phyloP scores from a whole-genome alignment of 768 basidiomycete species.

The Boletus rubescentipes region DNA sequence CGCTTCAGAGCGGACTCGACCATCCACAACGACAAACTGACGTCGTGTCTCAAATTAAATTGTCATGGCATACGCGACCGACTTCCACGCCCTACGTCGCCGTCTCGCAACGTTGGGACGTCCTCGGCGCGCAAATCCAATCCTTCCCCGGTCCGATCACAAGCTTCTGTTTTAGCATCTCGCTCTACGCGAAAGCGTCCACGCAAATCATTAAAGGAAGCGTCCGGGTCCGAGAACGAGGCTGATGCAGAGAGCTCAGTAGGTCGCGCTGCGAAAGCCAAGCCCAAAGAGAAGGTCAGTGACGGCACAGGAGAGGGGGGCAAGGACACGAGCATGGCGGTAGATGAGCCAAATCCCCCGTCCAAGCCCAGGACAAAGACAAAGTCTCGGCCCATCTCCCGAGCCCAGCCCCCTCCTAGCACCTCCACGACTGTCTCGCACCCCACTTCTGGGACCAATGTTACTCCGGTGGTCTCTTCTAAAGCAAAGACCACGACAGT shows the following conservation, averaged over 20 bases:
- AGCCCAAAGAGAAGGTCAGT: constrained; percentile 2
- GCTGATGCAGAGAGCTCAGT: constrained; percentile 8
- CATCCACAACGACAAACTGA: constrained; percentile 60
- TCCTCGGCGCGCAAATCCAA: constrained; percentile 25
- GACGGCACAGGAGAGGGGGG: background rate
- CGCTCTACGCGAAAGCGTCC: constrained; percentile 25
- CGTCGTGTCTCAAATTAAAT: constrained; percentile 53
- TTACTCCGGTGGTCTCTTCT: background rate
- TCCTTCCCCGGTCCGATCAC: constrained; percentile 25
- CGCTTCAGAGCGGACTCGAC: constrained; percentile 79
- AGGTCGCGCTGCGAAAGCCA: constrained; percentile 8
- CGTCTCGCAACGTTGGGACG: background rate
- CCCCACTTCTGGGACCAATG: background rate
- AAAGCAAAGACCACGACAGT: constrained; percentile 1
- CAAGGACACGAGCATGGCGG: constrained; percentile 5
- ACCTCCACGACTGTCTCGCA: background rate
- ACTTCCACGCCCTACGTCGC: constrained; percentile 12
- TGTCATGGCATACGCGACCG: constrained; percentile 46
- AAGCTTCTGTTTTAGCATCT: constrained; percentile 3
- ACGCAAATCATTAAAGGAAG: constrained; percentile 22
- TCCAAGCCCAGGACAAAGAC: constrained; percentile 13
- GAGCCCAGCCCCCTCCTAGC: constrained; percentile 3
- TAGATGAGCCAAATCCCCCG: constrained; percentile 5
- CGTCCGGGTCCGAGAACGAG: constrained; percentile 20
- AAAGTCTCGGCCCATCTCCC: constrained; percentile 17